A percentile compares a stretch with the other conserved stretches of the same genome.
Conservation (phyloP, 352 stramenopile genomes). For the Phytopythium aichiense region DNA sequence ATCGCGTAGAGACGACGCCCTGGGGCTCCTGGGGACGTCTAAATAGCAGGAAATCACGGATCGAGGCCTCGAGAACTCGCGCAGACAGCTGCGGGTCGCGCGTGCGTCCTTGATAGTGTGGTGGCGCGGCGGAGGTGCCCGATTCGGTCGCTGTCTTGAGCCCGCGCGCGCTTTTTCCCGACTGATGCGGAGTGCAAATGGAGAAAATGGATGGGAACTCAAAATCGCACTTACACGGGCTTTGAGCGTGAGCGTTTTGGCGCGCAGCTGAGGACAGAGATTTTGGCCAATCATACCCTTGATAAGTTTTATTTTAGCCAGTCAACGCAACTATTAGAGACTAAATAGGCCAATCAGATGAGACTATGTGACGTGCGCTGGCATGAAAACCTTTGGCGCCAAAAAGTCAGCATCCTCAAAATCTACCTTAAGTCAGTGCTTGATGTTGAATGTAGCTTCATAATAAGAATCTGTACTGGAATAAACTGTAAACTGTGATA, state of each 20-base stretch:
- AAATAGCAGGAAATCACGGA: not conserved
- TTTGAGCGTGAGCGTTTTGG: constrained; percentile 2
- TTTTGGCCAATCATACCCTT: constrained; percentile 1
- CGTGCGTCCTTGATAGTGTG: not conserved
- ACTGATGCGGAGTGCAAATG: not conserved
- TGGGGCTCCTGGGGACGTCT: not conserved
- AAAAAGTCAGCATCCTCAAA: not conserved
- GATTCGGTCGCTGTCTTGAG: not conserved
- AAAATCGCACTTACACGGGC: not conserved
- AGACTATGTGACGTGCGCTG: not conserved
- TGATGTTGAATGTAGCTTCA: not conserved
- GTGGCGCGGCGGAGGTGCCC: not conserved
- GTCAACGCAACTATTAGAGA: not conserved
- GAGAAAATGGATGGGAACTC: not conserved
- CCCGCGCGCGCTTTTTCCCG: constrained; percentile 1
- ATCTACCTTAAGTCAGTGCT: not conserved
- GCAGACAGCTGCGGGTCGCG: not conserved
- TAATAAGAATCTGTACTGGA: not conserved
- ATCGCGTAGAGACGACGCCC: not conserved
- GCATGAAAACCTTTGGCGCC: constrained; percentile 1
- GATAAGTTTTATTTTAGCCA: constrained; percentile 3
- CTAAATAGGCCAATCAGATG: not conserved
- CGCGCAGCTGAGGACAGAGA: not conserved
- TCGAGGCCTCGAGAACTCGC: not conserved
- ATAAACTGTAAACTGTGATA: not conserved